Conservation (phyloP, 2,329 filamentous ascomycete genomes). For the Tolypocladium tundrense region DNA sequence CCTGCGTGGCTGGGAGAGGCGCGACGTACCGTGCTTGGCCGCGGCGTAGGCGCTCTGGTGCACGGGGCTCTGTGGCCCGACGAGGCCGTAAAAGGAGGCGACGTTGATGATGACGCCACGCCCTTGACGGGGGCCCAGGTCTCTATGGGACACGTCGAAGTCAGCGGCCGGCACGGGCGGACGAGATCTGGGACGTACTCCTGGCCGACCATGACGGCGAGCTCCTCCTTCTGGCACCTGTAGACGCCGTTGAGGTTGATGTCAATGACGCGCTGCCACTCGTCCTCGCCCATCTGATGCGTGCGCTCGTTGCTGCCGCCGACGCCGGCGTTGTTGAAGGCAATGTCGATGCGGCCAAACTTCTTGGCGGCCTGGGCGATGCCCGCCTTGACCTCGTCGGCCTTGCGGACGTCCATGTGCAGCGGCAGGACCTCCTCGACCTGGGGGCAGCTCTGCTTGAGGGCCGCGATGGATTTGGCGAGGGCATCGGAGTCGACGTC, state of each 20-base stretch:
- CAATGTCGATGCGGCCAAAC: constrained; percentile 45
- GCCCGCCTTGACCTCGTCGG: constrained; percentile 29
- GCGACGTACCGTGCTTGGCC: constrained; percentile 35
- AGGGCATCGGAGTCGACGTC: constrained; percentile 30
- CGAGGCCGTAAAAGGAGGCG: constrained; percentile 39
- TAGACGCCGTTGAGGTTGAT: constrained; percentile 47
- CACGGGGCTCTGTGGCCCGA: constrained; percentile 24
- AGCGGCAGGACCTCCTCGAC: constrained; percentile 27
- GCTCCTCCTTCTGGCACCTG: constrained; percentile 43
- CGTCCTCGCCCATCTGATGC: constrained; percentile 32
- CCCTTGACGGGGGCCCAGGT: constrained; percentile 26
- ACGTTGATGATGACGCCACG: constrained; percentile 45
- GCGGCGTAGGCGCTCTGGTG: constrained; percentile 36
- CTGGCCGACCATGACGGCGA: constrained; percentile 40
- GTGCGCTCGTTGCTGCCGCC: constrained; percentile 29
- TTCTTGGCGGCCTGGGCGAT: constrained; percentile 27
- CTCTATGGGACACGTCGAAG: constrained; percentile 6
- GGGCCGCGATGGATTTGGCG: constrained; percentile 15
- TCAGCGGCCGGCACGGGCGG: neutral
- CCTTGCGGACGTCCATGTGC: constrained; percentile 34
- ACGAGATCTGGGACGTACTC: constrained; percentile 17
- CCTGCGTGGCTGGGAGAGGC: neutral
- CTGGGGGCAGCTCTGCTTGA: constrained; percentile 26
- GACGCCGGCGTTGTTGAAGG: constrained; percentile 46
- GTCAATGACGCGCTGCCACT: constrained; percentile 39